Percentiles rank a stretch among this genome's conserved stretches.
Conservation (phyloP, 305 asterid genomes). For the Rubia tinctorum region DNA sequence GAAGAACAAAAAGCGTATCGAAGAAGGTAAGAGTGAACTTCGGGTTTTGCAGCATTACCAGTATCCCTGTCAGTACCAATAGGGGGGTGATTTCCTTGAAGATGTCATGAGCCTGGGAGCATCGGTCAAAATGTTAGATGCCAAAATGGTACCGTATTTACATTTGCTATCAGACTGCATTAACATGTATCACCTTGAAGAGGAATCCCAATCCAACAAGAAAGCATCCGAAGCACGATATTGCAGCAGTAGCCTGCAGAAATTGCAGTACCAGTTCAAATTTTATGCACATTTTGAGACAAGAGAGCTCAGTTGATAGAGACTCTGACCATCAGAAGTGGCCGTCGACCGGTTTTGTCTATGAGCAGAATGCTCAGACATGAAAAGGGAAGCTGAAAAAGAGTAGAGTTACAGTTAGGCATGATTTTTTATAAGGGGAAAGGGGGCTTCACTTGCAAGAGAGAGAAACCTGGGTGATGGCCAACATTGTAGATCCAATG, state of each 20-base stretch:
- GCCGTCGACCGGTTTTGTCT: constrained; percentile 76
- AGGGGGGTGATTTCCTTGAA: constrained; percentile 12
- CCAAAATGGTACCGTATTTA: background rate
- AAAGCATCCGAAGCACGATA: constrained; percentile 80
- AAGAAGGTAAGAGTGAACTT: background rate
- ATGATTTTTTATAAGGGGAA: background rate
- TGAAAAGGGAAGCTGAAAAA: constrained; percentile 64
- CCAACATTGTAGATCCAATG: constrained; percentile 32
- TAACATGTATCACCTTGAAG: constrained; percentile 53
- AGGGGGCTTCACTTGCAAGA: background rate
- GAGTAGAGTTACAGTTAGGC: background rate
- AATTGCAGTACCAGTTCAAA: constrained; percentile 5
- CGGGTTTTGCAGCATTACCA: constrained; percentile 8
- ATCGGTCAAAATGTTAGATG: background rate
- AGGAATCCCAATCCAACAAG: constrained; percentile 61
- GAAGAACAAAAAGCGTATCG: background rate
- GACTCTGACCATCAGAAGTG: constrained; percentile 50
- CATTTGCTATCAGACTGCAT: background rate
- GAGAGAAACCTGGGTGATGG: constrained; percentile 31
- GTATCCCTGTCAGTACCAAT: constrained; percentile 17
- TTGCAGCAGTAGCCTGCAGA: constrained; percentile 62
- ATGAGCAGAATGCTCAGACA: constrained; percentile 59
- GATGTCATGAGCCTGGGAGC: constrained; percentile 11
- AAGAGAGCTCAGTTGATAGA: background rate
- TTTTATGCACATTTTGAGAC: background rate